Percentiles rank a stretch among this genome's conserved stretches.
These are phyloP conservation scores for Gossypium aridum DNA, from an alignment of 441 rosid genomes.

Conservation along the genomic window DNA sequence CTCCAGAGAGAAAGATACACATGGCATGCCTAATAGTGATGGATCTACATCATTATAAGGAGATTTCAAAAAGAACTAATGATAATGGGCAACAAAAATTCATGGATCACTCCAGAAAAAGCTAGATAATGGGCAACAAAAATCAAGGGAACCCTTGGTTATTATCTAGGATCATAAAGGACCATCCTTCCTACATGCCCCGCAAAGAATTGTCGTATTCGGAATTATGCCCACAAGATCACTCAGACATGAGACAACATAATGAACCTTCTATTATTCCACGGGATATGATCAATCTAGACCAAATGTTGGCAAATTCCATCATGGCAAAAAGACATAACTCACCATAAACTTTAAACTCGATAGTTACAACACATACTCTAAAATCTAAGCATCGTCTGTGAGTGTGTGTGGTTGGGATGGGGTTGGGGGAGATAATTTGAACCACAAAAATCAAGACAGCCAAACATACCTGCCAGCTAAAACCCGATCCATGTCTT, in stretches of 20 bases:
- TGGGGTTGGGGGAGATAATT: background rate
- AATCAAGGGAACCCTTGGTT: slow-evolving; percentile 3
- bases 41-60: background rate
- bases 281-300: background rate
- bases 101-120: background rate
- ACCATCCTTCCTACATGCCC: slow-evolving; percentile 18
- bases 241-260: slow-evolving; percentile 12
- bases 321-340: slow-evolving; percentile 2
- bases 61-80: background rate
- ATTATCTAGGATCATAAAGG: slow-evolving; percentile 11
- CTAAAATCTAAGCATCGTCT: background rate
- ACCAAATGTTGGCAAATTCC: slow-evolving; percentile 1
- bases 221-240: slow-evolving; percentile 17
- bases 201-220: slow-evolving; percentile 21
- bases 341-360: background rate
- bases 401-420: too few species aligned
- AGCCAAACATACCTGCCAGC: slow-evolving; percentile 57
- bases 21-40: background rate
- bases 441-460: slow-evolving; percentile 6
- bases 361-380: background rate
- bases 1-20: background rate
- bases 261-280: slow-evolving; percentile 20
- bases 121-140: background rate
- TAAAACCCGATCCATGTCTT: slow-evolving; percentile 73
- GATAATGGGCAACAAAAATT: background rate